Evolutionary conservation across 495 filamentous ascomycete genomes (phyloP).

Genomic region (Penicillium maclennaniae): DNA sequence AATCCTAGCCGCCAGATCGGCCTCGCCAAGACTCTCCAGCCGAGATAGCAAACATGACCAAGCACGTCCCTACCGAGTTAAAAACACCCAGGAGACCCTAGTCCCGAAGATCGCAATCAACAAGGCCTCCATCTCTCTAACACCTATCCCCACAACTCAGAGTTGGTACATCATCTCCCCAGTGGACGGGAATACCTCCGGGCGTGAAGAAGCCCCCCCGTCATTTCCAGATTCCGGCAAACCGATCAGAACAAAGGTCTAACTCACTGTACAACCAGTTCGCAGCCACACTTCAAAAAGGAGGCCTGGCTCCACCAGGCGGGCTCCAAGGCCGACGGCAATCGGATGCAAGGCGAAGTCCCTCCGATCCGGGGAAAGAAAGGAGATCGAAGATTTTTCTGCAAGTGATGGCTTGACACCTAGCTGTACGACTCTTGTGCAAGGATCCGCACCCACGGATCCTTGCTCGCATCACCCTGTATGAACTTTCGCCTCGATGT

Average conservation of each 20-base stretch:
- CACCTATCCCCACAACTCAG: background rate
- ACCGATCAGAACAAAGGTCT: background rate
- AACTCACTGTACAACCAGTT: background rate
- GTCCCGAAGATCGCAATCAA: background rate
- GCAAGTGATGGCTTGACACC: conserved; percentile 23
- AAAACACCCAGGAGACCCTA: background rate
- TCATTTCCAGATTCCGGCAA: too few relatives aligned
- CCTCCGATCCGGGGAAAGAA: conserved; percentile 13
- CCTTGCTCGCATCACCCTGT: conserved; percentile 16
- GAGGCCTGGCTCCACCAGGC: background rate
- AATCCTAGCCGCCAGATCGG: background rate
- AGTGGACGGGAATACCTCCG: background rate
- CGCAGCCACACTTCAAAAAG: background rate
- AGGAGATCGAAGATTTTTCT: conserved; percentile 17
- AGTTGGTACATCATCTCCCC: background rate
- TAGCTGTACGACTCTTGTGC: conserved; percentile 19
- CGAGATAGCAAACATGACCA: background rate
- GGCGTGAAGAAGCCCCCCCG: too few relatives aligned
- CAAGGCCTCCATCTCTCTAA: background rate
- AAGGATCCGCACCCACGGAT: conserved; percentile 12
- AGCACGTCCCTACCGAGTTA: background rate
- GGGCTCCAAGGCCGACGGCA: background rate
- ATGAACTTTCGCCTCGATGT: conserved; percentile 18
- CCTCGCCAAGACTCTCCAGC: background rate
- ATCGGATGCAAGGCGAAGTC: conserved; percentile 9